Base-by-base conservation (phyloP, 176 grass and related monocot species). In the Zoysia japonica region DNA sequence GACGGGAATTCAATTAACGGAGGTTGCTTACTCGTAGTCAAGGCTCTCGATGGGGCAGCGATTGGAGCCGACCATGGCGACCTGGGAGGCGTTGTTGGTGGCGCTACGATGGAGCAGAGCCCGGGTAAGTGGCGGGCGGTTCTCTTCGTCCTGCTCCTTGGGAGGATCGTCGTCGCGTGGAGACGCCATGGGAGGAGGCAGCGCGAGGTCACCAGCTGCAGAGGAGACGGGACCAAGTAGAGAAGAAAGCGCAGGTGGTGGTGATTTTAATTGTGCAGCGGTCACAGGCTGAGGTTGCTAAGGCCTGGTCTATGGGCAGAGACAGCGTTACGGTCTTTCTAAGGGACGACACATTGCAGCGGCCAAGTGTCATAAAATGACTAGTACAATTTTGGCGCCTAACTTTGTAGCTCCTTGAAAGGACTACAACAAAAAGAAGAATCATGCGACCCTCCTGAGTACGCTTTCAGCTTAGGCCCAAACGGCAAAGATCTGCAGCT, bases 1-100 rank as follows among this genome's bases (percentile, higher is more conserved):
- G 75, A 67, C 49, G 43, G 11, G 49, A 54, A 67, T 4, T 28
- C 28, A 28, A 28, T 28, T 28, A 14, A 45, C 5, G n/a, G 61
- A 41, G 17, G 60, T 44, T 57, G 35, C 78, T 83, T 84, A 97
- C 94, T 97, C 94, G 79, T 93, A 97, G 56, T 97, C 91, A 43
- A 97, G 94, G 86, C 91, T 97, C 89, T 97, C 89, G 50, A 97
- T 93, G 54, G 91, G 94, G 89, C 94, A 97, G 4, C 81, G 67
- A 15, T 97, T 91, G 89, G 94, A 97, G 70, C 95, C 95, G 74
- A 97, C 88, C 88, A 94, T 94, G 87, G 95, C 95, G 54, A 97
- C 63, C 83, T 97, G 91, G 55, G 95, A 97, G 60, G 90, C 87
- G 83, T 88, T 92, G 73, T 90, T 97, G 75, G 85, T 65, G 13